These are phyloP conservation scores for Sugiyamaella floridensis DNA, from an alignment of 805 yeast species.

Conservation along the genomic window DNA sequence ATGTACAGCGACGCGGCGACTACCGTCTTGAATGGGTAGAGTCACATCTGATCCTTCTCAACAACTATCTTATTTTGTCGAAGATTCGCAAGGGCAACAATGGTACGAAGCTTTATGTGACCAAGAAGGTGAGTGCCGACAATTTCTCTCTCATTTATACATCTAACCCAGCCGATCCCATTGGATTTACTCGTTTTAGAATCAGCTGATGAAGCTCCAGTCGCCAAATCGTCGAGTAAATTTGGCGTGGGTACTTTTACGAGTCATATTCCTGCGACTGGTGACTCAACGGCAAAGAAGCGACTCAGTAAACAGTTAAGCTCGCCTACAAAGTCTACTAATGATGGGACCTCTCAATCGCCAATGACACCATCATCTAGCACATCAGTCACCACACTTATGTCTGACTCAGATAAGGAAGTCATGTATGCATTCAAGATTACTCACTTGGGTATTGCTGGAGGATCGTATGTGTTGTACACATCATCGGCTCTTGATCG, in stretches of 20 bases:
- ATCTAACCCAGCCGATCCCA: constrained; percentile 30
- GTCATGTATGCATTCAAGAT: constrained; percentile 30
- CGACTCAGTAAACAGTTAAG: constrained; percentile 11
- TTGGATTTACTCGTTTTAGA: constrained; percentile 52
- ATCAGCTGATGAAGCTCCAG: constrained; percentile 36
- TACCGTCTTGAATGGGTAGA: constrained; percentile 51
- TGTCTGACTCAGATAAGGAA: constrained; percentile 20
- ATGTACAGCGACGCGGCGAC: constrained; percentile 55
- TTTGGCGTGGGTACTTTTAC: constrained; percentile 24
- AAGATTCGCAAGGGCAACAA: constrained; percentile 31
- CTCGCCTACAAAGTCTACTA: constrained; percentile 9
- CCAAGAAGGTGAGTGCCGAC: constrained; percentile 21
- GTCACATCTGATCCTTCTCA: constrained; percentile 52
- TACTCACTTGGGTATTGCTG: constrained; percentile 30
- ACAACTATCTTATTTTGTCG: constrained; percentile 49
- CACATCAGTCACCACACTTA: constrained; percentile 18
- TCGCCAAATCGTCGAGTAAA: constrained; percentile 20
- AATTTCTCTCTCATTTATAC: background rate
- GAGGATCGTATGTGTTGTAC: constrained; percentile 29
- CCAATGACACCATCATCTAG: constrained; percentile 3
- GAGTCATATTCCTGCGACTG: constrained; percentile 11
- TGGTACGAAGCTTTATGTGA: constrained; percentile 30
- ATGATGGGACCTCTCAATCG: background rate
- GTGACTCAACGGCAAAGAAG: constrained; percentile 6
- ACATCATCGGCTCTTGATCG: constrained; percentile 37